Percentiles rank a stretch among this genome's conserved stretches.
Evolutionary conservation across 2,329 filamentous ascomycete species (phyloP).

Genomic region (Aspergillus aculeatus): DNA sequence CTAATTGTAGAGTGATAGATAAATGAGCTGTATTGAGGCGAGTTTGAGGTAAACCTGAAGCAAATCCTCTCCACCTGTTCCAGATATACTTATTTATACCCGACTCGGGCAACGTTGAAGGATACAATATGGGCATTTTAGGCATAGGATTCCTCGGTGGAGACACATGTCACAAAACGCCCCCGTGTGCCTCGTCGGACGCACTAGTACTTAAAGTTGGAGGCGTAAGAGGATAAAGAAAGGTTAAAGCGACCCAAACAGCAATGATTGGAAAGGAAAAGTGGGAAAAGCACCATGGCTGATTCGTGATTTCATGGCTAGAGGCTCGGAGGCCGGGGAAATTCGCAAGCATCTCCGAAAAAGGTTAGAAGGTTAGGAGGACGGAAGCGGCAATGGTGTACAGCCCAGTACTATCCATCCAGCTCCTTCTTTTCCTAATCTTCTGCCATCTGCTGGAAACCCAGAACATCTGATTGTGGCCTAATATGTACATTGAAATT

Average conservation of each 20-base stretch:
- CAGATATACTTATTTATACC: neutral
- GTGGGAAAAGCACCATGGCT: neutral
- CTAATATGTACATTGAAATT: neutral
- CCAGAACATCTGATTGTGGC: too few relatives aligned
- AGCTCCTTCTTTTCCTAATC: neutral
- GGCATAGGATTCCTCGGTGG: neutral
- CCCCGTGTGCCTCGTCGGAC: neutral
- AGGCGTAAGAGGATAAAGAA: neutral
- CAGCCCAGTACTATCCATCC: neutral
- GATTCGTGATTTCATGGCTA: neutral
- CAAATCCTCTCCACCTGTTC: too few relatives aligned
- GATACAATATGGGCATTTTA: neutral
- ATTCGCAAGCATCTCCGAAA: conserved; percentile 15
- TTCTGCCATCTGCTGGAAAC: neutral
- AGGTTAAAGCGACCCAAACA: neutral
- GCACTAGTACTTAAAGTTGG: neutral
- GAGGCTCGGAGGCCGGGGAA: neutral
- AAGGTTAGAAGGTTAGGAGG: conserved; percentile 5
- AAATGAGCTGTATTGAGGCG: too few relatives aligned
- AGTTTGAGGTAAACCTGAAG: too few relatives aligned
- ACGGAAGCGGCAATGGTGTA: neutral
- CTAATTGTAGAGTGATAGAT: too few relatives aligned
- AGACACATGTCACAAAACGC: neutral
- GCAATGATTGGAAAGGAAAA: conserved; percentile 2
- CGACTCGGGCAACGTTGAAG: neutral